These are phyloP conservation scores for Halophytophthora batemanensis DNA, from an alignment of 352 stramenopile genomes.

Conservation along the genomic window DNA sequence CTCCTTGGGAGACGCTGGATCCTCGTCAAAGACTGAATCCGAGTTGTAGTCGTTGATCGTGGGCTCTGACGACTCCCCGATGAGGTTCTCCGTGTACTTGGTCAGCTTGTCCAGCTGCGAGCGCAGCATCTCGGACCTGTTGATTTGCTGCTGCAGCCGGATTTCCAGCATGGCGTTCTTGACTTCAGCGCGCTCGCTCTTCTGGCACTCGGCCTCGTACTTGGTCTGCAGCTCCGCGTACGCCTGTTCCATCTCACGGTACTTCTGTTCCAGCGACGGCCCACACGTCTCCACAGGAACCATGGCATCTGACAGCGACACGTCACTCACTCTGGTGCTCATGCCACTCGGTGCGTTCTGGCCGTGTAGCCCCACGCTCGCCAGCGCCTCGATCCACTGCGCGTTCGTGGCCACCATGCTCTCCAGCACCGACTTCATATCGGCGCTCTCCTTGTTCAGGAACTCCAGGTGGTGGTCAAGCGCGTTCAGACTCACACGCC, in stretches of 20 bases:
- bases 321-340: conserved; percentile 14
- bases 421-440: conserved; percentile 66
- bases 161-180: conserved; percentile 68
- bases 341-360: conserved; percentile 8
- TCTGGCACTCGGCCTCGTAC: conserved; percentile 38
- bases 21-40: conserved; percentile 47
- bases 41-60: conserved; percentile 46
- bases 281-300: conserved; percentile 12
- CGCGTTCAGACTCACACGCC: conserved; percentile 41
- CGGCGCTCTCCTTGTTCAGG: conserved; percentile 59
- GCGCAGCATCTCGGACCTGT: conserved; percentile 56
- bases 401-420: conserved; percentile 73
- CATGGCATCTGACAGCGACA: conserved; percentile 23
- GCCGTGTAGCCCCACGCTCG: conserved; percentile 22
- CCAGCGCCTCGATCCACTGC: conserved; percentile 63
- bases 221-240: conserved; percentile 57
- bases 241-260: conserved; percentile 41
- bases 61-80: conserved; percentile 52
- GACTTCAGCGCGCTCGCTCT: conserved; percentile 49
- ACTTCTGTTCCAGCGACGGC: conserved; percentile 44
- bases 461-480: conserved; percentile 69
- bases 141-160: conserved; percentile 60
- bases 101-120: conserved; percentile 69
- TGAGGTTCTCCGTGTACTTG: conserved; percentile 65
- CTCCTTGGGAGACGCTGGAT: conserved; percentile 30